Percentiles rank a stretch among this genome's conserved stretches.
phyloP scores from a whole-genome alignment of 2,329 filamentous ascomycete species.

The Aspergillus sp. region DNA sequence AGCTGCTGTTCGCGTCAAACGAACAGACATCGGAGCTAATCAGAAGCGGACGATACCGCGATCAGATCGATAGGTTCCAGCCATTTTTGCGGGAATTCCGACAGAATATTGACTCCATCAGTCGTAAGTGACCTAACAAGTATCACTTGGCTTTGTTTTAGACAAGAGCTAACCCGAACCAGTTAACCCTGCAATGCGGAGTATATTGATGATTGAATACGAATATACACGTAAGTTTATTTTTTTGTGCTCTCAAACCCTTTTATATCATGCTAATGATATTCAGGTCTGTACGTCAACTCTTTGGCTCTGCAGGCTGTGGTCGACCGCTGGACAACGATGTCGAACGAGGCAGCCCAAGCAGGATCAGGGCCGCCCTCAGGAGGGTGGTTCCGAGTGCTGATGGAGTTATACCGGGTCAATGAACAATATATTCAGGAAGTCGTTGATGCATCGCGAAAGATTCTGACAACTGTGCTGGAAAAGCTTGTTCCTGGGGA shows the following conservation, averaged over 20 bases:
- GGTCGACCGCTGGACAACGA: conserved; percentile 83
- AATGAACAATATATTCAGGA: conserved; percentile 60
- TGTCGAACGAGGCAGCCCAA: conserved; percentile 43
- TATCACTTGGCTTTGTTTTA: background rate
- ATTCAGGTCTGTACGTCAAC: conserved; percentile 70
- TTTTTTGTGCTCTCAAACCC: background rate
- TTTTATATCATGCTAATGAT: conserved; percentile 8
- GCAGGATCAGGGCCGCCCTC: conserved; percentile 22
- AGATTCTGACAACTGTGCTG: conserved; percentile 55
- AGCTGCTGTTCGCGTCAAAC: conserved; percentile 79
- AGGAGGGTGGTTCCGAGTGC: conserved; percentile 31
- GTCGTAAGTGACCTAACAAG: conserved; percentile 32
- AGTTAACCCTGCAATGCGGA: conserved; percentile 57
- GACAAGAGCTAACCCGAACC: conserved; percentile 15
- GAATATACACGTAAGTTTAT: conserved; percentile 71
- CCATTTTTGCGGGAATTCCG: conserved; percentile 75
- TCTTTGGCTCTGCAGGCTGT: conserved; percentile 91
- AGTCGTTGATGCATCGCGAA: conserved; percentile 58
- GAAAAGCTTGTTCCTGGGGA: conserved; percentile 55
- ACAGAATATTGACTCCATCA: conserved; percentile 73
- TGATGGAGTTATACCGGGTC: conserved; percentile 49
- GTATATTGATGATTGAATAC: conserved; percentile 89
- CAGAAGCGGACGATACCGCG: conserved; percentile 76
- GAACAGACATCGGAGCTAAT: conserved; percentile 87
- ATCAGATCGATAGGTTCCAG: conserved; percentile 74